A percentile compares a stretch with the other conserved stretches of the same genome.
These are phyloP conservation scores for Blastobotrys parvus DNA, from an alignment of 805 yeast species.

Conservation along the genomic window DNA sequence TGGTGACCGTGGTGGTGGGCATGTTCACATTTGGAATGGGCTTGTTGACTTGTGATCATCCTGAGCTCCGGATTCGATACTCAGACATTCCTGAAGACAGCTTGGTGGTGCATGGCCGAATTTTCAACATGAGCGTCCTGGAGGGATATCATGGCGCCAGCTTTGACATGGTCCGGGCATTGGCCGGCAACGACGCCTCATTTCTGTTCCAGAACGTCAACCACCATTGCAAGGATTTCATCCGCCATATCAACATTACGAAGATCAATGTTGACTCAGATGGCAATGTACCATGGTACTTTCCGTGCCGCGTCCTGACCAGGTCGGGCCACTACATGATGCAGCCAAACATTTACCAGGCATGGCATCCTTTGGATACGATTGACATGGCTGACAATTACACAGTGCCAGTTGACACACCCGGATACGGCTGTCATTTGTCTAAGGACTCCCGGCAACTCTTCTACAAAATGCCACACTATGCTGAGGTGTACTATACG, in stretches of 20 bases:
- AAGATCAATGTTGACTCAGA: slow-evolving; percentile 47
- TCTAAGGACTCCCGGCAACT: slow-evolving; percentile 49
- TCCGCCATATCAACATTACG: slow-evolving; percentile 46
- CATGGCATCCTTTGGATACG: not conserved
- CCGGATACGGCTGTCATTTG: slow-evolving; percentile 77
- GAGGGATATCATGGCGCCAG: not conserved
- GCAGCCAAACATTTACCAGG: slow-evolving; percentile 2
- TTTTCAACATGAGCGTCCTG: slow-evolving; percentile 36
- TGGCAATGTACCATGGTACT: slow-evolving; percentile 68
- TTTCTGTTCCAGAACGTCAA: slow-evolving; percentile 87
- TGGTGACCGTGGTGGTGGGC: slow-evolving; percentile 14
- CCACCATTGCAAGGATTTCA: slow-evolving; percentile 77
- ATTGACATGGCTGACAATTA: not conserved
- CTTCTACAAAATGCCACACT: slow-evolving; percentile 43
- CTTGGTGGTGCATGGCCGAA: slow-evolving; percentile 65
- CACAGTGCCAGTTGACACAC: not conserved
- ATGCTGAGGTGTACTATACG: slow-evolving; percentile 66
- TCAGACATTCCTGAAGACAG: slow-evolving; percentile 45
- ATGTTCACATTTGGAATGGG: slow-evolving; percentile 64
- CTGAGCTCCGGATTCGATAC: slow-evolving; percentile 39
- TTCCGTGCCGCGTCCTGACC: slow-evolving; percentile 62
- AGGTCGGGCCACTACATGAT: slow-evolving; percentile 32
- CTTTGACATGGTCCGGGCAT: slow-evolving; percentile 21
- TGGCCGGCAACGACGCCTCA: slow-evolving; percentile 38
- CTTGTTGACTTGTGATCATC: slow-evolving; percentile 52